Evolutionary conservation across 371 early-diverging fungal species (phyloP), one percentile per base, ranked within the genome.

Genomic region (Parasitella parasitica): DNA sequence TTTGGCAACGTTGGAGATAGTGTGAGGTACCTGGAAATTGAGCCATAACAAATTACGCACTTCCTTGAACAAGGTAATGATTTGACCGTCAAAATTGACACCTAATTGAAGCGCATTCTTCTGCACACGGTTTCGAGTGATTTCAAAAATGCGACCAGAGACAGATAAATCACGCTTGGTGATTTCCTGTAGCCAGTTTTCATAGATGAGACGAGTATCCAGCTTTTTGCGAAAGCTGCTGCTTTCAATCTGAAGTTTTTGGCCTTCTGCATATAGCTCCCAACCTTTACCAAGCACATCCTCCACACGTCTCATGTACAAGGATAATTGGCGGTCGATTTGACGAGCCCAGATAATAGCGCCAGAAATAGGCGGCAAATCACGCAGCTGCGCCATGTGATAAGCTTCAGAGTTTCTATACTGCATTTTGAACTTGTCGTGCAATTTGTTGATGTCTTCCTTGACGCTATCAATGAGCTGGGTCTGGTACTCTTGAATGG

Each of bases 401-500:
- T 77, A 88, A 0, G 97, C 95, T 69, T 95, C 91, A 0, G 95
- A 93, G 61, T 93, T 86, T 20, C 91, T 86, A 77, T 97, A 98
- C 61, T 93, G 93, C 77, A 84, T 74, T 77, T 93, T 94, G 76
- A 97, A 98, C 74, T 97, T 98, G 53, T 97, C 96, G 61, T 98
- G 98, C 53, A 99, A 80, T 51, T 89, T 87, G 46, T 89, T 83
- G 64, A 99, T 96, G 68, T 99, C 99, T 26, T 95, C 94, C 78
- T 99, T 98, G 69, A 98, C 98, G 54, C 90, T 93, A 55, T 94
- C 96, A 68, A 99, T 96, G 50, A 98, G 83, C 72, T 96, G 97
- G 4, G 93, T 91, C 79, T 99, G 99, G 67, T 98, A 99, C 75
- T 99, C 99, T 76, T 96, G 97, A 64, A 99, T 95, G 18, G 99